Base-by-base conservation (phyloP, 306 rosid genomes). In the Vigna radiata region DNA sequence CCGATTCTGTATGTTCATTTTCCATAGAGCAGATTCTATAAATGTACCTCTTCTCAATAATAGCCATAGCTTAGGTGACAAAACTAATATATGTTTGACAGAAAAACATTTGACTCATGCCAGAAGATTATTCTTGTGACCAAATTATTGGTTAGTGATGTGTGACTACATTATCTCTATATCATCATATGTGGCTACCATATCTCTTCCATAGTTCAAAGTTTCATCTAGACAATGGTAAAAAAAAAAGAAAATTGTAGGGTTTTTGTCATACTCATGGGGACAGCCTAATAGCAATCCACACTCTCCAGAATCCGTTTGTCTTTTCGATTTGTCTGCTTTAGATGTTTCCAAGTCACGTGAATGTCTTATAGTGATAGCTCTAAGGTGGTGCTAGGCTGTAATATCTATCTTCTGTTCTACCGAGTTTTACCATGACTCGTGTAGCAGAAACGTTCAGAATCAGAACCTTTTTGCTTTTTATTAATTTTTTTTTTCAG, bases 221-320 rank as follows among this genome's bases (percentile, higher is more conserved):
- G 19, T 49, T 48, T 76, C 73, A 71, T 56, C 69, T 78, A 31
- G 46, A 3, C 49, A 65, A 70, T 78, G 7, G 37, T 58, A 58
- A 25, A 65, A 80, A 64, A 49, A 65, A 80, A 64, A 50, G 50
- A 81, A 81, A 46, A 68, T 0, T 37, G 29, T 56, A 88, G 84
- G 87, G 83, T 74, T 84, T 49, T 82, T 78, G 79, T 71, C 85
- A 77, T 83, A 82, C 75, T 82, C 21, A 74, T 81, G 81, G 94
- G 97, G 87, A 84, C 86, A 85, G 83, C 77, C 66, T 55, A 75
- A 77, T 83, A 83, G 87, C 84, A 85, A 87, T 83, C 91, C 72
- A 75, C 85, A 81, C 80, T 72, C 89, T 83, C 85, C 81, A 79
- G 82, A 76, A 36, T 62, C 77, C 33, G 11, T 83, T 85, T 88